Conservation (phyloP, 495 filamentous ascomycete species). For the Cudoniella acicularis region DNA sequence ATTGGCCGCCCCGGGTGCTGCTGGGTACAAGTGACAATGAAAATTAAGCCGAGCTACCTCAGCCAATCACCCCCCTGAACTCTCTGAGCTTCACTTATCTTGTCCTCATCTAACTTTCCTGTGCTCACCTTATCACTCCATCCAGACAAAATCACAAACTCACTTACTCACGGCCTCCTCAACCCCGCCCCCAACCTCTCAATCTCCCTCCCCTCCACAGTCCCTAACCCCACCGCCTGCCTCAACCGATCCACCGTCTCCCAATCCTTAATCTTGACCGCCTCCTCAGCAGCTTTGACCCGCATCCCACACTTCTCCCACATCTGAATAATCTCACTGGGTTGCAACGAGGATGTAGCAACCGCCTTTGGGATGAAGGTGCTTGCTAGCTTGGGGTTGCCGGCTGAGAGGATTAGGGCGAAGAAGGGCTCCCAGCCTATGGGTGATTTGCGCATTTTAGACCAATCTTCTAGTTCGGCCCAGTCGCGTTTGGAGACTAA, state of each 20-base stretch:
- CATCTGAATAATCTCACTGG: conserved; percentile 75
- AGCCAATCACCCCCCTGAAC: too few species aligned
- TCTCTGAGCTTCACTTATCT: too few species aligned
- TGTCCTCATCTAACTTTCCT: too few species aligned
- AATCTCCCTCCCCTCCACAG: conserved; percentile 26
- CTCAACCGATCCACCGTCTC: conserved; percentile 41
- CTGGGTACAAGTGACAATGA: too few species aligned
- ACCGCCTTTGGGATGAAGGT: conserved; percentile 76
- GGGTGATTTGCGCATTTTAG: conserved; percentile 69
- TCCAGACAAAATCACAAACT: too few species aligned
- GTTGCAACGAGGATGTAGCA: conserved; percentile 7
- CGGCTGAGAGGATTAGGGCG: conserved; percentile 81
- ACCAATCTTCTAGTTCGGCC: conserved; percentile 85
- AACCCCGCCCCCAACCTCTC: conserved; percentile 22
- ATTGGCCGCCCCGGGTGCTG: too few species aligned
- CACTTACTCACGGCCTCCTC: conserved; percentile 2
- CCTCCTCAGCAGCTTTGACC: conserved; percentile 88
- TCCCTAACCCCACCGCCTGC: conserved; percentile 19
- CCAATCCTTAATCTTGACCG: conserved; percentile 74
- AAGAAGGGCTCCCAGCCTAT: conserved; percentile 96
- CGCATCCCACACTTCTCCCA: conserved; percentile 94
- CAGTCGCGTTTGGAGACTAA: conserved; percentile 86
- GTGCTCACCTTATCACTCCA: too few species aligned
- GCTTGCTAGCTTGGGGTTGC: conserved; percentile 82
- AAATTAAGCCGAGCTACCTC: too few species aligned